phyloP scores from a whole-genome alignment of 2,329 filamentous ascomycete genomes.

The Phialophora tarda region DNA sequence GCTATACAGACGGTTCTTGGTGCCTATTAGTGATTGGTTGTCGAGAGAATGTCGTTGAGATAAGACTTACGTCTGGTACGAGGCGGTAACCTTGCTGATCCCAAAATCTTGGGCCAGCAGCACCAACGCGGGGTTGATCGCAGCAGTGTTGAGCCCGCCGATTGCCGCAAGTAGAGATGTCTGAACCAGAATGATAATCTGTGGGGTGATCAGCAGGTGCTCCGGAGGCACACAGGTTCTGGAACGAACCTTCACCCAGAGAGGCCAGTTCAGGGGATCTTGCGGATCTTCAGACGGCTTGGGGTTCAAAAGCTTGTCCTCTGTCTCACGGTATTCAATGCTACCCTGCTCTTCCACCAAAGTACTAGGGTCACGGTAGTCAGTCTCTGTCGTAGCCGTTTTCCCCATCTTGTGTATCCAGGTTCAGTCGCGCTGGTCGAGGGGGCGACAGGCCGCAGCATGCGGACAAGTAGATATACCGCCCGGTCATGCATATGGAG shows the following conservation, averaged over 20 bases:
- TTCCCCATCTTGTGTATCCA: background rate
- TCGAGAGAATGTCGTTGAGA: slow-evolving; percentile 14
- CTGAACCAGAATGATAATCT: slow-evolving; percentile 40
- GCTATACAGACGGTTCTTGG: slow-evolving; percentile 43
- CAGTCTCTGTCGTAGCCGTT: slow-evolving; percentile 1
- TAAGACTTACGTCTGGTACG: slow-evolving; percentile 38
- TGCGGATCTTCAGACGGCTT: slow-evolving; percentile 35
- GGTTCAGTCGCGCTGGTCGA: background rate
- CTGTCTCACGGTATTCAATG: background rate
- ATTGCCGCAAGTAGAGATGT: slow-evolving; percentile 41
- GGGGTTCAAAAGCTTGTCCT: slow-evolving; percentile 13
- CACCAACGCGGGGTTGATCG: slow-evolving; percentile 37
- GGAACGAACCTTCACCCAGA: slow-evolving; percentile 37
- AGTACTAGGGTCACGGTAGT: background rate
- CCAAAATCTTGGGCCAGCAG: slow-evolving; percentile 32
- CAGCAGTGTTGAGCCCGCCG: slow-evolving; percentile 35
- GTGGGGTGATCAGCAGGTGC: slow-evolving; percentile 10
- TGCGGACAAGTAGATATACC: slow-evolving; percentile 4
- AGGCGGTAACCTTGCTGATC: slow-evolving; percentile 33
- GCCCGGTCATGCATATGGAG: background rate
- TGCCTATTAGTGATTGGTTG: slow-evolving; percentile 13
- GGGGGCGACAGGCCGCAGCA: background rate
- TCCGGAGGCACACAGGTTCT: slow-evolving; percentile 37
- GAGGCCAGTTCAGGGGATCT: slow-evolving; percentile 41
- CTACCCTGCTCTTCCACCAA: slow-evolving; percentile 17